Conservation (phyloP, 1,139 yeast genomes). For the Suhomyces coccinellae region DNA sequence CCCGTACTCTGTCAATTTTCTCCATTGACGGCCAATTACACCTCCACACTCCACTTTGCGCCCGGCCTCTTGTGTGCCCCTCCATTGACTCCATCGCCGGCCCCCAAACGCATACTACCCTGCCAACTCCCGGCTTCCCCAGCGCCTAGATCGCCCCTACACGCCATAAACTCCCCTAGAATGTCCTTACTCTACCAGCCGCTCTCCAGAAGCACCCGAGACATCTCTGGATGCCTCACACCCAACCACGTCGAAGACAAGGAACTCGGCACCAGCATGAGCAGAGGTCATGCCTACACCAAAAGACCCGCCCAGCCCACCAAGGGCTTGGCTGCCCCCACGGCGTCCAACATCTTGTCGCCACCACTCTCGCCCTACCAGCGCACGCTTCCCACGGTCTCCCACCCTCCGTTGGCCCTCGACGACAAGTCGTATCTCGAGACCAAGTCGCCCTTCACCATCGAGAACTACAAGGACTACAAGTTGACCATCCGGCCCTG, state of each 20-base stretch:
- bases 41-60: background rate
- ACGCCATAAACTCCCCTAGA: background rate
- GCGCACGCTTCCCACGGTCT: conserved; percentile 21
- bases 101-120: background rate
- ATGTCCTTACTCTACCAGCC: conserved; percentile 34
- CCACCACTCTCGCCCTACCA: conserved; percentile 70
- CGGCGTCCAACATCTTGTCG: conserved; percentile 42
- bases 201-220: conserved; percentile 21
- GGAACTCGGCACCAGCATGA: conserved; percentile 13
- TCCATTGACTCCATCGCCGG: conserved; percentile 1
- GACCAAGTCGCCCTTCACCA: conserved; percentile 37
- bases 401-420: conserved; percentile 14
- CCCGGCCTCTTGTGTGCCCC: background rate
- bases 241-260: conserved; percentile 26
- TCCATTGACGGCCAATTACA: conserved; percentile 5
- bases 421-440: conserved; percentile 22
- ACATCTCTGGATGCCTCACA: conserved; percentile 37
- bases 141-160: background rate
- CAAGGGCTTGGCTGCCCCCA: conserved; percentile 1
- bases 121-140: background rate
- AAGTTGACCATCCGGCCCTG: conserved; percentile 55
- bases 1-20: background rate
- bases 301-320: conserved; percentile 5
- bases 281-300: conserved; percentile 9
- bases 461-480: conserved; percentile 49